A percentile compares a stretch with the other conserved stretches of the same genome.
Conservation (phyloP, 352 stramenopile genomes). For the Globisporangium radiosum region DNA sequence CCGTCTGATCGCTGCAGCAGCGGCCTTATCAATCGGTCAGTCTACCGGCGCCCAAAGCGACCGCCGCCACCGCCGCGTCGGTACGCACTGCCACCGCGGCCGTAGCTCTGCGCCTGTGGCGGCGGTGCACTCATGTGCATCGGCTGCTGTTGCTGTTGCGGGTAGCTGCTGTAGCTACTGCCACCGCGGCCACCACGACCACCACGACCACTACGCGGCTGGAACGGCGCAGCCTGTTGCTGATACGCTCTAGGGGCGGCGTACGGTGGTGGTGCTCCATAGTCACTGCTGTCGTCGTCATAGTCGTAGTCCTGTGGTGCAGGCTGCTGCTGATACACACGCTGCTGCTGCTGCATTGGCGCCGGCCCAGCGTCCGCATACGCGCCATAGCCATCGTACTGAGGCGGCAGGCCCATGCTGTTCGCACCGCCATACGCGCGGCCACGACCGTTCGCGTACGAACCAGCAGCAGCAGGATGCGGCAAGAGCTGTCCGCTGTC, state of each 20-base stretch:
- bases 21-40: too few species aligned
- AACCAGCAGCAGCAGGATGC: too few species aligned
- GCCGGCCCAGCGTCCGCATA: constrained; percentile 2
- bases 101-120: constrained; percentile 16
- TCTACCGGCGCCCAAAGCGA: constrained; percentile 19
- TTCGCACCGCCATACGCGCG: constrained; percentile 6
- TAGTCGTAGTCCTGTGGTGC: background rate
- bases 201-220: background rate
- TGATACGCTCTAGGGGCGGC: too few species aligned
- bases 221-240: too few species aligned
- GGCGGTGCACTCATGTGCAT: constrained; percentile 1
- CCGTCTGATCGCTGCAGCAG: too few species aligned
- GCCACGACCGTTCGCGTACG: background rate
- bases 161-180: background rate
- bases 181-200: background rate
- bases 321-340: constrained; percentile 4
- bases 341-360: constrained; percentile 7
- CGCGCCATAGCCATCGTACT: constrained; percentile 10
- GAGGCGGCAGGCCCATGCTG: constrained; percentile 2
- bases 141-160: constrained; percentile 12
- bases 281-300: constrained; percentile 1
- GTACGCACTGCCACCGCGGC: constrained; percentile 15
- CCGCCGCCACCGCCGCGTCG: constrained; percentile 18
- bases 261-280: background rate
- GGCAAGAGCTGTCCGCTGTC: background rate